Base-by-base conservation (phyloP, 371 early-diverging fungal species). In the Coemansia sp. region DNA sequence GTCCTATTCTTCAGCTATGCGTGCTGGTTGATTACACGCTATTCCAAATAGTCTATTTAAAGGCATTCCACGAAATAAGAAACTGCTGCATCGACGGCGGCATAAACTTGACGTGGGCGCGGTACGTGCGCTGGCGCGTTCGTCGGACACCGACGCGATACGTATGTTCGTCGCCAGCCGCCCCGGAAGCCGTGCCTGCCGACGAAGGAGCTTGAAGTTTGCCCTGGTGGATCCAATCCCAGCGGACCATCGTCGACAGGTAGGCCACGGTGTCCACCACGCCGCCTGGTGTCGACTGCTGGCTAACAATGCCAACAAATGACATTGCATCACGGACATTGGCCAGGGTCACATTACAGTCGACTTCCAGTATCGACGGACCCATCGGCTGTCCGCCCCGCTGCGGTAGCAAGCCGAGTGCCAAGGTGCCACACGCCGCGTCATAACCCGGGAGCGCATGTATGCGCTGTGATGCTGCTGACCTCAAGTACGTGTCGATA, bases 201-300 rank as follows among this genome's bases (percentile, higher is more conserved):
- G 11, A 6, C 7, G 33, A n/a, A 5, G 51, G 36, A 1, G 52
- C 5, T 12, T 47, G 38, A 3, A 55, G 29, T 42, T 58, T 74
- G 16, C 70, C 70, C 11, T 70, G 65, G 38, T 64, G 71, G n/a
- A 70, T 39, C 56, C 62, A 61, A 55, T 74, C 74, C 71, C 69
- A 69, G 1, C 14, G 33, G 2, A 74, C 61, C 71, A 74, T 74
- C 5, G 38, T n/a, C 1, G 74, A 32, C 34, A 74, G 24, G 42
- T 61, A 74, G 2, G 58, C 52, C 4, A 49, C 61, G 4, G 61
- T 44, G 9, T 74, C 71, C 18, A 39, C 50, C 3, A 58, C 18
- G 16, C 31, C 31, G 1, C 12, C n/a, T 3, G 36, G 43, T 4
- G 34, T 12, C 4, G 29, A 5, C 12, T 46, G 50, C 50, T 29